Evolutionary conservation across 2,329 filamentous ascomycete genomes (phyloP).

Genomic region (Beauveria pseudobassiana): DNA sequence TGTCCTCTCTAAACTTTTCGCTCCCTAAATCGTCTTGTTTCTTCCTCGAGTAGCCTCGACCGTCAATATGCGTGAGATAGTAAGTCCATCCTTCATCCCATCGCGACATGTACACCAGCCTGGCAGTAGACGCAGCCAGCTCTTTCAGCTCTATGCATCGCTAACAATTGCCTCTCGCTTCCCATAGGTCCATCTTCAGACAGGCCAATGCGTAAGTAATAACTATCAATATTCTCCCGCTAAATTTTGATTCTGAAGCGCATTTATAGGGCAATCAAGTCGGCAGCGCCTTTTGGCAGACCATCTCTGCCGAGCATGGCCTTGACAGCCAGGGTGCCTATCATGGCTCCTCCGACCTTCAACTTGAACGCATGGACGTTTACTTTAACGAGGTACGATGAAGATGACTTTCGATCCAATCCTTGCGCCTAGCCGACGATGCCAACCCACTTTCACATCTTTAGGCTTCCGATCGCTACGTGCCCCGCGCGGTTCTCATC

Average conservation of each 20-base stretch:
- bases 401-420: too few species aligned
- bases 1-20: too few species aligned
- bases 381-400: constrained; percentile 74
- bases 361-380: constrained; percentile 99
- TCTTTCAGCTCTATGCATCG: not conserved
- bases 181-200: not conserved
- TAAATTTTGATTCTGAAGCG: not conserved
- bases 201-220: not conserved
- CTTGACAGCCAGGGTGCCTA: constrained; percentile 96
- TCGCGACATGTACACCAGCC: too few species aligned
- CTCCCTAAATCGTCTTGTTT: not conserved
- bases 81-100: not conserved
- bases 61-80: not conserved
- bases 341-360: constrained; percentile 95
- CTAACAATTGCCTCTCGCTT: not conserved
- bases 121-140: not conserved
- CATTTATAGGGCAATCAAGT: constrained; percentile 91
- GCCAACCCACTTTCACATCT: not conserved
- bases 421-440: not conserved
- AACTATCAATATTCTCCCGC: not conserved
- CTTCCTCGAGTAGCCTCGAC: too few species aligned
- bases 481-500: constrained; percentile 97
- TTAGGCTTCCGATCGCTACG: constrained; percentile 92
- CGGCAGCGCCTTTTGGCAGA: constrained; percentile 98
- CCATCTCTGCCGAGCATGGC: constrained; percentile 84